Base-by-base conservation (phyloP, 345 rosid species). In the Eucalyptus camaldulensis region DNA sequence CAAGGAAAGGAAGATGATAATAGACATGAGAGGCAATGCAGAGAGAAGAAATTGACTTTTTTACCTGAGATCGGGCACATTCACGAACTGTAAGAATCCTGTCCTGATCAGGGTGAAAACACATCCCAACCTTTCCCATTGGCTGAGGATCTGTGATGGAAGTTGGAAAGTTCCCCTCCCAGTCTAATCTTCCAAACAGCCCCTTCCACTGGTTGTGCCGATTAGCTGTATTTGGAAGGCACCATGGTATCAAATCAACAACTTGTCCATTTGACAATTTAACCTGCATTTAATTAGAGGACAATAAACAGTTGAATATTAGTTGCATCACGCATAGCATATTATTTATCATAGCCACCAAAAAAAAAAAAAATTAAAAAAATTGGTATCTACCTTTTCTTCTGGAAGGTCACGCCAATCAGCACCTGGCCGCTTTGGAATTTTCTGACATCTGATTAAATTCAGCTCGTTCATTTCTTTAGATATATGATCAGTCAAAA, bases 111-210 rank as follows among this genome's bases (percentile, higher is more conserved):
- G 99, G 99, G 89, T 96, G 98, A 88, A 97, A 96, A 58, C 99
- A 97, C 95, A 96, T 93, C 69, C 99, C 99, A n/a, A 97, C 99
- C 91, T 94, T 96, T 43, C 99, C 99, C 96, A 94, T 96, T 11
- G 99, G 99, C 88, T 96, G 96, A 90, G 99, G 99, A 88, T 96
- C 97, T 4, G 98, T 97, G 54, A 96, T 88, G 1, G 98, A 97
- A 76, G 99, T 97, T 4, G 98, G 99, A 88, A 97, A 97, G 88
- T 97, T 96, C 6, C 99, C 99, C 89, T 96, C 94, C 99, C 99
- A 97, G 86, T 96, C 98, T 88, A 97, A 86, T 91, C 99, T 96
- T 89, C 99, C 99, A 86, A 88, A 95, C 47, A 97, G 94, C 44
- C 99, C 99, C 88, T 97, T 97, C 99, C 98, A 97, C 86, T 94